phyloP scores from a whole-genome alignment of 2,329 filamentous ascomycete species.

The Cladosporium sp. region DNA sequence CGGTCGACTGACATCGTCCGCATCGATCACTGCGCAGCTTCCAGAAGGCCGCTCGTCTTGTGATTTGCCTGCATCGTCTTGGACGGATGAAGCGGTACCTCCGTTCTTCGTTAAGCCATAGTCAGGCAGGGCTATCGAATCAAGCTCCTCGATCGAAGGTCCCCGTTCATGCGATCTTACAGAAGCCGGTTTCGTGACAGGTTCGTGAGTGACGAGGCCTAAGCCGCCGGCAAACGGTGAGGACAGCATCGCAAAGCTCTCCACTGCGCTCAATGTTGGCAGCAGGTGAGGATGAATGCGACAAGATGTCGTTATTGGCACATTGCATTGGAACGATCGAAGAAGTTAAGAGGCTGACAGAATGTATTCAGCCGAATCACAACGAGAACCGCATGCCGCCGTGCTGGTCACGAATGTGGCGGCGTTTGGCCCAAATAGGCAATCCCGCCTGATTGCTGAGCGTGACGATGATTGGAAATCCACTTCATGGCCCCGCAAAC shows the following conservation, averaged over 20 bases:
- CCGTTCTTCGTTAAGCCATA: conserved; percentile 13
- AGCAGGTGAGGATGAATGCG: no score
- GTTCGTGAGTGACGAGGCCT: conserved; percentile 2
- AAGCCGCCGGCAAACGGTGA: neutral
- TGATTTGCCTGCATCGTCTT: neutral
- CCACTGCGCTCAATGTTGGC: neutral
- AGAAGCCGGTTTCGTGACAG: neutral
- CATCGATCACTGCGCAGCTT: conserved; percentile 26
- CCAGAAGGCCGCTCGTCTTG: conserved; percentile 18
- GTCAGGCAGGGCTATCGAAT: conserved; percentile 22
- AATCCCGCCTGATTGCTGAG: no score
- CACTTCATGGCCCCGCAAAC: no score
- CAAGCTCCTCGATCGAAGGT: conserved; percentile 22
- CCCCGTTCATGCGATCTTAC: conserved; percentile 1
- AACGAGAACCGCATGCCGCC: no score
- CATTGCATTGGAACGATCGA: no score
- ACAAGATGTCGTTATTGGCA: no score
- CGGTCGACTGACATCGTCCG: conserved; percentile 51
- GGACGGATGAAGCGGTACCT: neutral
- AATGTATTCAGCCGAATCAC: no score
- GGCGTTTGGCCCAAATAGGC: no score
- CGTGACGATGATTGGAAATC: no score
- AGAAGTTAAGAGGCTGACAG: no score
- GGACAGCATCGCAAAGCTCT: neutral
- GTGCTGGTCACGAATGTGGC: no score